These are phyloP conservation scores for Delonix regia DNA, from an alignment of 306 rosid species.

Conservation along the genomic window DNA sequence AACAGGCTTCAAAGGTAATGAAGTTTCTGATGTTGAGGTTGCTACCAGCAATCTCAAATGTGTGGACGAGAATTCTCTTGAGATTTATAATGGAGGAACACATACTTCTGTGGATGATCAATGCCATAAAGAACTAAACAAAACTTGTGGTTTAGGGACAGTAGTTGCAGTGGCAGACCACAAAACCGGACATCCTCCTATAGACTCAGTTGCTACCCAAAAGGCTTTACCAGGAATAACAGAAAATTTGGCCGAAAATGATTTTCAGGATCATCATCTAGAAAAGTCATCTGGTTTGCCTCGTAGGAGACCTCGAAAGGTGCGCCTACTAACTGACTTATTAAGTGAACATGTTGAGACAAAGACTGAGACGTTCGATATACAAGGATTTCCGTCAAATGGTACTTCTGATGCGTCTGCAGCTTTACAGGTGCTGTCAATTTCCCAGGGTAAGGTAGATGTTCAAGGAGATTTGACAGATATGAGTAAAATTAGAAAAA, in stretches of 20 bases:
- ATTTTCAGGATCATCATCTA: conserved; percentile 35
- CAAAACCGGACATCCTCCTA: conserved; percentile 25
- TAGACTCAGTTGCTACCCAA: conserved; percentile 32
- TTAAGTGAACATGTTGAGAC: conserved; percentile 46
- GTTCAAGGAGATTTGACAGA: conserved; percentile 39
- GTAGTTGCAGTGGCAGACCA: conserved; percentile 27
- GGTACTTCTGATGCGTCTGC: conserved; percentile 38
- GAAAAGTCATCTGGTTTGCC: conserved; percentile 43
- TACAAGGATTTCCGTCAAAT: conserved; percentile 41
- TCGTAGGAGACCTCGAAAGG: conserved; percentile 51
- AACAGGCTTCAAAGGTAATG: conserved; percentile 49
- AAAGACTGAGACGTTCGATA: conserved; percentile 36
- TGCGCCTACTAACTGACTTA: conserved; percentile 63
- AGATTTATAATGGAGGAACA: conserved; percentile 32
- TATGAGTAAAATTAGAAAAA: conserved; percentile 44
- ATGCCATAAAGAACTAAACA: conserved; percentile 27
- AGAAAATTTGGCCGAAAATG: conserved; percentile 35
- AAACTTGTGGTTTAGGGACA: conserved; percentile 18
- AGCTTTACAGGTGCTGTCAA: conserved; percentile 26
- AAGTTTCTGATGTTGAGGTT: conserved; percentile 43
- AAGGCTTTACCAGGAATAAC: conserved; percentile 34
- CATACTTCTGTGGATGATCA: conserved; percentile 37
- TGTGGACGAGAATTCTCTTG: conserved; percentile 34
- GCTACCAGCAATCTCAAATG: conserved; percentile 35
- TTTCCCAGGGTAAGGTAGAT: conserved; percentile 41